Evolutionary conservation across 2,329 filamentous ascomycete species (phyloP).

Genomic region (Talaromyces sp.): DNA sequence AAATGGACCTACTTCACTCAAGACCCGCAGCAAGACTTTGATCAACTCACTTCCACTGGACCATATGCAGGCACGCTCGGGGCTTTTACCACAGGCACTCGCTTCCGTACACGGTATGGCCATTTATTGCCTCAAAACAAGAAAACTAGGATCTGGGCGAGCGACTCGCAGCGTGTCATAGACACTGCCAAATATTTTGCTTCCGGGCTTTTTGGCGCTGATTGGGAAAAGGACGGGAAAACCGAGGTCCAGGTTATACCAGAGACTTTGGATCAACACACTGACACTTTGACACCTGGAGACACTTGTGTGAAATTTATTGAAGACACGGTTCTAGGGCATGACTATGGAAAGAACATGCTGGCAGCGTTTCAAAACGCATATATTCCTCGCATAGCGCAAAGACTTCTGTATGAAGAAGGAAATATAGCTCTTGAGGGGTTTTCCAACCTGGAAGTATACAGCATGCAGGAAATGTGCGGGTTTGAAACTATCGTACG

Average conservation of each 20-base stretch:
- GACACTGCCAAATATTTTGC: constrained; percentile 54
- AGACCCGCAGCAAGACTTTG: constrained; percentile 41
- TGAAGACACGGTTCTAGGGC: constrained; percentile 38
- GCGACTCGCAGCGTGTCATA: constrained; percentile 49
- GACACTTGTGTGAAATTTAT: constrained; percentile 38
- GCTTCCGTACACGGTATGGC: constrained; percentile 49
- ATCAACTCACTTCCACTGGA: constrained; percentile 51
- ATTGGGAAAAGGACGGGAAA: constrained; percentile 34
- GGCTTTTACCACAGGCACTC: constrained; percentile 51
- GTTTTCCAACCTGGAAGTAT: constrained; percentile 47
- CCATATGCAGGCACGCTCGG: constrained; percentile 53
- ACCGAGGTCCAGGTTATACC: constrained; percentile 50
- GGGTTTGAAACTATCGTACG: constrained; percentile 54
- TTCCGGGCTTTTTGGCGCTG: constrained; percentile 50
- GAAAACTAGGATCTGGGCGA: constrained; percentile 50
- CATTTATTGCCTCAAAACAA: constrained; percentile 36
- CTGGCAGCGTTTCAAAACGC: constrained; percentile 42
- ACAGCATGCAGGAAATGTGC: constrained; percentile 58
- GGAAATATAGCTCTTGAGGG: constrained; percentile 30
- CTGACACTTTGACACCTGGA: constrained; percentile 54
- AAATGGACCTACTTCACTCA: constrained; percentile 52
- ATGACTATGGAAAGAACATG: constrained; percentile 46
- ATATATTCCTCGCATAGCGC: constrained; percentile 45
- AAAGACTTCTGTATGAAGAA: constrained; percentile 32
- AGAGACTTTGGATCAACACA: constrained; percentile 46